These are phyloP conservation scores for Ustilago lituana DNA, from an alignment of 1,284 basidiomycete species.

Conservation along the genomic window DNA sequence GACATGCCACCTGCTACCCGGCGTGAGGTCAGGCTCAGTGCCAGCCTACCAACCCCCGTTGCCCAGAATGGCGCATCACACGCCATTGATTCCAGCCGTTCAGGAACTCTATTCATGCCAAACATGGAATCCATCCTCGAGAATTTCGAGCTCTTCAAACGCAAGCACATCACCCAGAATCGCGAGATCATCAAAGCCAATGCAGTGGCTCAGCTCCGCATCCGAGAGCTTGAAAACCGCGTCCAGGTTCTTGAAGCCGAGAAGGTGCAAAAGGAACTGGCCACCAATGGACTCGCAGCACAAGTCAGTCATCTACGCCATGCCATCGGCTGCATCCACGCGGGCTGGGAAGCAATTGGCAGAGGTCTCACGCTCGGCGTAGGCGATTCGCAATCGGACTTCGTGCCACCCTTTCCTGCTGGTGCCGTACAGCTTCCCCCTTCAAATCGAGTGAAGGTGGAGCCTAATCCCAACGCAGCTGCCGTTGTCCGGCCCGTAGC, in stretches of 20 bases:
- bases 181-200: slow-evolving; percentile 65
- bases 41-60: slow-evolving; percentile 31
- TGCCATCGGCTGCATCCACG: slow-evolving; percentile 43
- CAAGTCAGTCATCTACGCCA: slow-evolving; percentile 52
- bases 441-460: slow-evolving; percentile 23
- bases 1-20: slow-evolving; percentile 46
- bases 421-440: slow-evolving; percentile 1
- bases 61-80: slow-evolving; percentile 8
- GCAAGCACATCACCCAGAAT: slow-evolving; percentile 65
- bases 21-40: slow-evolving; percentile 43
- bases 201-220: slow-evolving; percentile 53
- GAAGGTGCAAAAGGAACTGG: slow-evolving; percentile 39
- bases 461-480: slow-evolving; percentile 34
- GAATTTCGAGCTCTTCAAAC: slow-evolving; percentile 62
- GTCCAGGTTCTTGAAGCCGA: slow-evolving; percentile 57
- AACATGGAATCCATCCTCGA: slow-evolving; percentile 62
- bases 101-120: slow-evolving; percentile 30
- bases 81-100: slow-evolving; percentile 33
- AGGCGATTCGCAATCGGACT: neutral
- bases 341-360: slow-evolving; percentile 59
- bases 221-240: slow-evolving; percentile 61
- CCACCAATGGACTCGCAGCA: slow-evolving; percentile 26
- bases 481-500: slow-evolving; percentile 39
- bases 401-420: neutral
- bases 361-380: slow-evolving; percentile 36